Evolutionary conservation across 208 protist species (phyloP).

Genomic region (Borovskyia barvae): DNA sequence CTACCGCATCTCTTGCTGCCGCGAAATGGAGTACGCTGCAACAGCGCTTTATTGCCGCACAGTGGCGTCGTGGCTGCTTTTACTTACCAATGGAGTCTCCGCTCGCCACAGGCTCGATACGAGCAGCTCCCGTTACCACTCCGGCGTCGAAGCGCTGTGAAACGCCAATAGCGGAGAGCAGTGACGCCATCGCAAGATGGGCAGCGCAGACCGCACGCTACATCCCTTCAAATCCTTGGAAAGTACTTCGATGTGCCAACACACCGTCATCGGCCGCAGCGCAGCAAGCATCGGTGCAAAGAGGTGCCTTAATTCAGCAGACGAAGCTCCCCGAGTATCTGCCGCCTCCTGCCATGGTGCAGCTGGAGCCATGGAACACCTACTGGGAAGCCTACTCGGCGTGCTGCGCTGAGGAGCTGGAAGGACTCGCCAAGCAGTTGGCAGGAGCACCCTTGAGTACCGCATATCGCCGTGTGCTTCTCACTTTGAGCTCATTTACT

Average conservation of each 20-base stretch:
- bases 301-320: neutral
- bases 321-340: neutral
- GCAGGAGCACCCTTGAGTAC: neutral
- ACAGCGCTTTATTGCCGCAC: constrained; percentile 9
- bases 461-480: constrained; percentile 12
- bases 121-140: neutral
- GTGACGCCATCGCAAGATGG: too few relatives aligned
- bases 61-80: constrained; percentile 24
- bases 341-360: constrained; percentile 19
- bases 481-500: constrained; percentile 4
- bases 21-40: neutral
- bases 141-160: neutral
- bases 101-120: neutral
- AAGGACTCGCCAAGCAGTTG: constrained; percentile 13
- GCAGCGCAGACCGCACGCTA: too few relatives aligned
- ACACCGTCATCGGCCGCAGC: too few relatives aligned
- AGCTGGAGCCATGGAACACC: constrained; percentile 54
- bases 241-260: constrained; percentile 8
- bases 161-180: neutral
- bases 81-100: neutral
- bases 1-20: neutral
- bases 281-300: neutral
- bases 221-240: constrained; percentile 19
- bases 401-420: constrained; percentile 22
- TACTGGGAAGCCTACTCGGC: constrained; percentile 53